Conservation (phyloP, 495 filamentous ascomycete genomes). For the Sporormia fimetaria region DNA sequence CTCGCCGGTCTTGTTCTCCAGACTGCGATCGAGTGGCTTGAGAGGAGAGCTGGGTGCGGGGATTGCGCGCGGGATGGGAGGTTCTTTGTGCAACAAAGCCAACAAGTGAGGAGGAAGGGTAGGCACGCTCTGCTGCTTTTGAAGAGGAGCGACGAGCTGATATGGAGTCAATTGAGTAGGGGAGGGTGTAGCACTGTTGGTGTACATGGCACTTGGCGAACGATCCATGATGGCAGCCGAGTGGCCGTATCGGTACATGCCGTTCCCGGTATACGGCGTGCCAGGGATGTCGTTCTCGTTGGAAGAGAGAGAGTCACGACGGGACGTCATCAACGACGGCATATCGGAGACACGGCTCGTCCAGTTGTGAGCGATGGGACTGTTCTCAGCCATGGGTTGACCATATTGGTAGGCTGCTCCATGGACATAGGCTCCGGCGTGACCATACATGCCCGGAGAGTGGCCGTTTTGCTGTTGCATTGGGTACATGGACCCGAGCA, state of each 20-base stretch:
- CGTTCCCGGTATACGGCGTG: conserved; percentile 42
- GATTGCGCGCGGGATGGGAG: conserved; percentile 77
- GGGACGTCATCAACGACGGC: conserved; percentile 36
- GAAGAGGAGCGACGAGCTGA: conserved; percentile 32
- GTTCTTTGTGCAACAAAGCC: conserved; percentile 57
- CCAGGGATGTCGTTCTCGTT: conserved; percentile 52
- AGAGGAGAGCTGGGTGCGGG: conserved; percentile 62
- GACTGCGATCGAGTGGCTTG: conserved; percentile 76
- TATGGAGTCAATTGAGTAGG: conserved; percentile 45
- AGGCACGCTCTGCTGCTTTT: conserved; percentile 43
- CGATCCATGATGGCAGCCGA: conserved; percentile 46
- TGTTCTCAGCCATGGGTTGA: conserved; percentile 29
- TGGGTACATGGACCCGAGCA: conserved; percentile 15
- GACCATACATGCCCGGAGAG: conserved; percentile 30
- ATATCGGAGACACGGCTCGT: conserved; percentile 32
- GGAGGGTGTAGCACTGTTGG: conserved; percentile 41
- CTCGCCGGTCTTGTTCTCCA: conserved; percentile 77
- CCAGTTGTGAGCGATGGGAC: conserved; percentile 33
- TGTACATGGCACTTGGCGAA: conserved; percentile 39
- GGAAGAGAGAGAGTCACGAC: conserved; percentile 45
- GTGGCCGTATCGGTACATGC: conserved; percentile 41
- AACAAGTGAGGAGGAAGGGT: conserved; percentile 57
- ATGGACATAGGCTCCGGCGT: conserved; percentile 26
- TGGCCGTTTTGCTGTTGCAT: conserved; percentile 19
- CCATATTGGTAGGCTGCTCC: conserved; percentile 28